phyloP scores from a whole-genome alignment of 2,329 filamentous ascomycete genomes.

The Pyrenophora tritici-repentis region DNA sequence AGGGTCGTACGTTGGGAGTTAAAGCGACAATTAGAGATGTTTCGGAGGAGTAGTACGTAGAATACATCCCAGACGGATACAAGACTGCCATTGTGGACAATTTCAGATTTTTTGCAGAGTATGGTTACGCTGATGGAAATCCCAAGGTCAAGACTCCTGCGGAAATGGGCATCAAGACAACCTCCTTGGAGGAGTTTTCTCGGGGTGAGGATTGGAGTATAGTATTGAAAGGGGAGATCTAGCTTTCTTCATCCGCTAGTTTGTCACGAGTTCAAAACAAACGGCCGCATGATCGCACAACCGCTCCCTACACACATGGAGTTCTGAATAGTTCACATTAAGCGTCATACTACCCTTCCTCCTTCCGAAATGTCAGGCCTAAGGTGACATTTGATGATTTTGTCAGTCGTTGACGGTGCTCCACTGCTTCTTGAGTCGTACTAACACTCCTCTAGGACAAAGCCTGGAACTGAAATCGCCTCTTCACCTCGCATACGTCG shows the following conservation, averaged over 20 bases:
- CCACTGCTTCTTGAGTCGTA: too few species aligned
- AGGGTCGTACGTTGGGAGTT: slow-evolving; percentile 6
- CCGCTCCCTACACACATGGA: neutral
- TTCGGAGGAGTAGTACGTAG: slow-evolving; percentile 2
- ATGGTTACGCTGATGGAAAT: slow-evolving; percentile 10
- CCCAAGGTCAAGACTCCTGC: slow-evolving; percentile 6
- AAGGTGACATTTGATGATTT: too few species aligned
- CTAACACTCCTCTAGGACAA: neutral
- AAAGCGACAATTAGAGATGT: slow-evolving; percentile 3
- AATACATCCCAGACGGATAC: slow-evolving; percentile 6
- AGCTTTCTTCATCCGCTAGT: neutral
- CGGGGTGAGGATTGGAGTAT: slow-evolving; percentile 6
- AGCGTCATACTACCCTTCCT: too few species aligned
- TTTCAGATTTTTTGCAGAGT: slow-evolving; percentile 7
- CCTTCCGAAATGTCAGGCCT: too few species aligned
- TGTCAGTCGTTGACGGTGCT: too few species aligned
- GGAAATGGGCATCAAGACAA: slow-evolving; percentile 10
- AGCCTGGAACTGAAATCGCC: slow-evolving; percentile 3
- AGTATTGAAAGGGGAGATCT: slow-evolving; percentile 5
- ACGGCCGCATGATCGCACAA: neutral
- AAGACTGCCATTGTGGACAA: neutral
- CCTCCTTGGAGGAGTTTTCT: slow-evolving; percentile 6
- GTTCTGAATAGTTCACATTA: too few species aligned
- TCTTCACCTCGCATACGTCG: slow-evolving; percentile 18
- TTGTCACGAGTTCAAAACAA: neutral